Base-by-base conservation (phyloP, 2,329 filamentous ascomycete genomes). In the Aspergillus puulaauensis region DNA sequence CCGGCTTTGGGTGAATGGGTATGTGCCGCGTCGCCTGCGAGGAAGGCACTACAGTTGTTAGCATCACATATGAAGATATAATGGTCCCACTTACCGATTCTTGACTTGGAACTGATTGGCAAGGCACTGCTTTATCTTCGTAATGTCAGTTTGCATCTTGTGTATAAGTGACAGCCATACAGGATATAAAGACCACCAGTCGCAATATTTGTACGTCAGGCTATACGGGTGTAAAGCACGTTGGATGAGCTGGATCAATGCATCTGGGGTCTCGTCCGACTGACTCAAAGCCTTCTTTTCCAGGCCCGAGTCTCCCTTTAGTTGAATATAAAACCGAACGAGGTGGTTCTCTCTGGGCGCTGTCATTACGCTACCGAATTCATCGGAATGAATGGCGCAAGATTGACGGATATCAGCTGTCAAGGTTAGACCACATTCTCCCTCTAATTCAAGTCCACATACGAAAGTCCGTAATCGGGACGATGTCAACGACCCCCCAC, bases 401-500 rank as follows among this genome's bases (percentile, higher is more conserved):
- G 61, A 55, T 15, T 56, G 57, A 9, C 62, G 61, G 24, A 66
- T 63, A 46, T 63, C 59, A 14, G 62, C 64, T 66, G 27, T 33
- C n/a, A 17, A 11, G 1, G 31, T 54, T 33, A 54, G 52, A n/a
- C 33, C 21, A 5, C 9, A 52, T 2, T 15, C 14, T n/a, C 5
- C 14, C n/a, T 43, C 1, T 44, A 7, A 1, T 31, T 31, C 9
- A 15, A 0, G 14, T 12, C 2, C 6, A 41, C 59, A 33, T 51
- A 61, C 59, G 59, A 31, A 61, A 61, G 12, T 61, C 77, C 0
- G 80, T 83, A 17, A 82, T 77, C 3, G 80, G 80, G 7, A 83
- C 72, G 15, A 83, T 77, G 58, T 85, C 82, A 58, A 80, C 64
- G 2, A 81, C 78, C 3, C 77, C 79, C 78, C 77, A 79, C 14